These are phyloP conservation scores for Iris pallida DNA, from an alignment of 116 monocot species.

Conservation along the genomic window DNA sequence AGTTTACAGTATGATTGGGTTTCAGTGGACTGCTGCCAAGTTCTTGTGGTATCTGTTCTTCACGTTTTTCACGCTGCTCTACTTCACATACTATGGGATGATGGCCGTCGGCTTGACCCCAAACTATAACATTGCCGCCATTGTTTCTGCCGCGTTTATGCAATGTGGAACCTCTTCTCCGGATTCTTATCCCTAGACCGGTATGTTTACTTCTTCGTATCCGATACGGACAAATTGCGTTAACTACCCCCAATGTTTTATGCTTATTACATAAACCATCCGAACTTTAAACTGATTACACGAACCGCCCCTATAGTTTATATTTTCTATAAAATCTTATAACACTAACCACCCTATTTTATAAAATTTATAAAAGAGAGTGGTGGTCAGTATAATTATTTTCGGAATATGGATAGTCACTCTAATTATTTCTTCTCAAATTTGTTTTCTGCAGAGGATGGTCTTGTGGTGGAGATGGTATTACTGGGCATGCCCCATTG, in stretches of 20 bases:
- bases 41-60: conserved; percentile 45
- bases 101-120: conserved; percentile 39
- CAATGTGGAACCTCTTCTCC: conserved; percentile 41
- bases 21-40: conserved; percentile 31
- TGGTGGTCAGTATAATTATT: too few species aligned
- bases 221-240: too few species aligned
- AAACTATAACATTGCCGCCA: conserved; percentile 27
- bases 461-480: conserved; percentile 61
- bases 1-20: conserved; percentile 29
- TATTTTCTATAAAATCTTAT: too few species aligned
- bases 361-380: background rate
- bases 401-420: too few species aligned
- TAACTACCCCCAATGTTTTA: too few species aligned
- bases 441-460: conserved; percentile 22
- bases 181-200: conserved; percentile 41
- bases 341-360: too few species aligned
- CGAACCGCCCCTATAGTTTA: too few species aligned
- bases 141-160: conserved; percentile 34
- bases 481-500: conserved; percentile 41
- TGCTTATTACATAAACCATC: too few species aligned
- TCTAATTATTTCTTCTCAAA: background rate
- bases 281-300: too few species aligned
- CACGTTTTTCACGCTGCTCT: conserved; percentile 29
- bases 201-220: conserved; percentile 13
- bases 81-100: conserved; percentile 55